Base-by-base conservation (phyloP, 2,329 filamentous ascomycete species). In the Calonectria hongkongensis region DNA sequence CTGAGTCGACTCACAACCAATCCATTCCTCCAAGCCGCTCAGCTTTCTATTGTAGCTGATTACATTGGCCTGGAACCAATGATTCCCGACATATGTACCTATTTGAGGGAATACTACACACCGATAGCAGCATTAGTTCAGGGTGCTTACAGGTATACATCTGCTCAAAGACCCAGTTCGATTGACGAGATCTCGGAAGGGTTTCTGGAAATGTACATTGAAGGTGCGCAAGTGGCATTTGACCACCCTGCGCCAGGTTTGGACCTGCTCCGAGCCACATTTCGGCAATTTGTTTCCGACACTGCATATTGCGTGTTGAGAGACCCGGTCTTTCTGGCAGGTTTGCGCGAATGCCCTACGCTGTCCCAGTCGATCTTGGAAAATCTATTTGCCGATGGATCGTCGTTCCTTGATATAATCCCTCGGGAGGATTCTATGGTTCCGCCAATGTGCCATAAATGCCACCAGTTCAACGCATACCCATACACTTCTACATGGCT, bases 1-100 rank as follows among this genome's bases (percentile, higher is more conserved):
- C 51, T 56, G n/a, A 36, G 51, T 25, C 30, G n/a, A 3, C 51
- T 28, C 2, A 28, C 33, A 12, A n/a, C 16, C 18, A 56, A 56
- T 56, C 51, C 30, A n/a, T 56, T 56, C 9, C 18, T 56, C 4
- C 51, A 56, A 25, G 51, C 51, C 10, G 30, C 51, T 4, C 18
- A 56, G 51, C 51, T 56, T 36, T 56, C 27, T 25, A 56, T 56
- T 10, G n/a, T 56, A 56, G 51, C 51, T 18, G 51, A 56, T 56
- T 56, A 56, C 51, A 21, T 28, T 33, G 51, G 16, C 51, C 51
- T 56, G 10, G 51, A 56, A 12, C 18, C 33, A 25, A 56, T 56
- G 51, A 56, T 56, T 15, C 51, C 33, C n/a, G 51, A 56, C 30
- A 56, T 56, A 56, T 56, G 51, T 18, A 12, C 51, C 18, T 36